Evolutionary conservation across 1,139 yeast species (phyloP), one percentile per base, ranked within the genome.

Genomic region (Suhomyces atakaporum): DNA sequence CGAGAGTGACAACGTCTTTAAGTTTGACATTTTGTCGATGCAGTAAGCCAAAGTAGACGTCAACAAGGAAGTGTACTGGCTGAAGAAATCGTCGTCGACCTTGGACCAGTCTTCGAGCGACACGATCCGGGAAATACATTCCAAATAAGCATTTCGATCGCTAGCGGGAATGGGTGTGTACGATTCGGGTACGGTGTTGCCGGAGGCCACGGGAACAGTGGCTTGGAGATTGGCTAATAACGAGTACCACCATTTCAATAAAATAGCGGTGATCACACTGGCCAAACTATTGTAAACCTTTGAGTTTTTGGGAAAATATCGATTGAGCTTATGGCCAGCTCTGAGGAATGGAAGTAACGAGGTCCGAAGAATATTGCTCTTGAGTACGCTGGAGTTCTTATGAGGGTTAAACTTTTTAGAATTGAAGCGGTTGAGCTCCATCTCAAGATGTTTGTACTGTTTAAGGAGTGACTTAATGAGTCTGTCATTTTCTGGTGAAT

Each of bases 141-240:
- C 96, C 39, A 83, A 63, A 53, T 81, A 84, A 9, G 88, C 89
- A 33, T 81, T 75, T 39, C 83, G 64, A 56, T 87, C 95, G 2
- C 65, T 54, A n/a, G 51, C 43, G 2, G 60, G 51, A 12, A 54
- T 53, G 20, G 36, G 29, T 14, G 42, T 38, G 27, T 34, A 36
- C n/a, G 28, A 22, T n/a, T 38, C 41, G 7, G 25, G 34, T 19
- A n/a, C n/a, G 21, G 21, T 7, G 21, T 9, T 19, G 9, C 21
- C n/a, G 24, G n/a, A 29, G 13, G 9, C 29, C 20, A 5, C 39
- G 25, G 36, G 8, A 5, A 63, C 12, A 8, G 36, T 25, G 22
- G 31, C 14, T 8, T 35, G 36, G 60, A 35, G 61, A 54, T 50
- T 66, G 7, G 58, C 56, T 14, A 84, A 56, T n/a, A 81, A 58